A percentile compares a stretch with the other conserved stretches of the same genome.
These are phyloP conservation scores for Neoarthrinium moseri DNA, from an alignment of 2,329 filamentous ascomycete genomes.

Conservation along the genomic window DNA sequence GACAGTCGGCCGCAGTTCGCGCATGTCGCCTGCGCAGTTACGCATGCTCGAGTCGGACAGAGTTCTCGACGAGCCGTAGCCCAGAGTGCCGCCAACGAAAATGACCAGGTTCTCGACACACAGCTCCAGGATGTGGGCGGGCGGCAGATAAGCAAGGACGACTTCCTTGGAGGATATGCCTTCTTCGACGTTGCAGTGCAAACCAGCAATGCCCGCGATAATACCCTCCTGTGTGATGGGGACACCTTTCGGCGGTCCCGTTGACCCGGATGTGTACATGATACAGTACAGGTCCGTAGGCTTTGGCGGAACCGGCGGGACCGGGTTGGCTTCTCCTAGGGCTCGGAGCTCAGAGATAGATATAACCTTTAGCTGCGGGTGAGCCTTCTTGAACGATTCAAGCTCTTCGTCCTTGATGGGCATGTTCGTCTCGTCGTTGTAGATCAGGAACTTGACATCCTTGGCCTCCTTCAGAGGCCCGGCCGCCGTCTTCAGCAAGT, in stretches of 20 bases:
- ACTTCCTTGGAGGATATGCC: conserved; percentile 76
- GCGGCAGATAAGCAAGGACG: conserved; percentile 86
- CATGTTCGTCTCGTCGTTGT: conserved; percentile 55
- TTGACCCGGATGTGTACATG: conserved; percentile 87
- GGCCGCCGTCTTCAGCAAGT: conserved; percentile 63
- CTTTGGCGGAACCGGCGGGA: conserved; percentile 69
- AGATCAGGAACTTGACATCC: conserved; percentile 58
- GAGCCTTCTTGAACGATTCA: conserved; percentile 53
- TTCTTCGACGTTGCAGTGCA: conserved; percentile 73
- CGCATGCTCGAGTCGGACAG: conserved; percentile 82
- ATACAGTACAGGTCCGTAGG: conserved; percentile 80
- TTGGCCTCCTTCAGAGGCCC: conserved; percentile 55
- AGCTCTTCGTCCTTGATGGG: conserved; percentile 53
- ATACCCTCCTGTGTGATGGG: conserved; percentile 79
- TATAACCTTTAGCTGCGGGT: conserved; percentile 52
- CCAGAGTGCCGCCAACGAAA: conserved; percentile 87
- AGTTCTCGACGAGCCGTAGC: conserved; percentile 89
- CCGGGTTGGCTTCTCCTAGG: conserved; percentile 65
- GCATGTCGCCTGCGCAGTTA: conserved; percentile 92
- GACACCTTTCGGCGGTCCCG: conserved; percentile 85
- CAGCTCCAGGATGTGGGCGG: conserved; percentile 95
- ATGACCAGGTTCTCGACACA: conserved; percentile 90
- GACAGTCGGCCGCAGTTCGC: conserved; percentile 84
- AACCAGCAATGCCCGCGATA: conserved; percentile 79
- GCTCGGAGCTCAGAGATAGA: conserved; percentile 55